A percentile compares a stretch with the other conserved stretches of the same genome.
phyloP scores from a whole-genome alignment of 1,284 basidiomycete species.

The Ceratobasidium theobromae region DNA sequence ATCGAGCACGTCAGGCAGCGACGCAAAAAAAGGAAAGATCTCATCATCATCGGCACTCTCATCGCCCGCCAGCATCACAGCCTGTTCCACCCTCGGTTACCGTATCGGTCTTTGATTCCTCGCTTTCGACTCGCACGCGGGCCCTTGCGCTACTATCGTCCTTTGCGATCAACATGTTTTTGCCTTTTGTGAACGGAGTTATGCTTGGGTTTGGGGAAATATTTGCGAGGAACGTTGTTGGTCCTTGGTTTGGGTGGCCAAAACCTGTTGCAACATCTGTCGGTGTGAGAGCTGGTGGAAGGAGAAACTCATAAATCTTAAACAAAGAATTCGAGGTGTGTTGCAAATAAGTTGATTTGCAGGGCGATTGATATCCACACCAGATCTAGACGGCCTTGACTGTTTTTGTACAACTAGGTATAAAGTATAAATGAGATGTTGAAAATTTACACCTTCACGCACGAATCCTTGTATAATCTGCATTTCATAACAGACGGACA shows the following conservation, averaged over 20 bases:
- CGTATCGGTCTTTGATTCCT: slow-evolving; percentile 73
- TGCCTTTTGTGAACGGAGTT: slow-evolving; percentile 96
- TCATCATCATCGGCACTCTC: slow-evolving; percentile 32
- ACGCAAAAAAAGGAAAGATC: slow-evolving; percentile 39
- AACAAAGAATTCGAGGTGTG: neutral
- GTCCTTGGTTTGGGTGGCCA: slow-evolving; percentile 56
- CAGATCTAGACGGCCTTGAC: no score
- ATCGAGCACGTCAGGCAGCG: slow-evolving; percentile 22
- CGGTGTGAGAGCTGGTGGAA: slow-evolving; percentile 7
- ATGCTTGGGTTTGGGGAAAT: slow-evolving; percentile 99
- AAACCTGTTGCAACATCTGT: slow-evolving; percentile 30
- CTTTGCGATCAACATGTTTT: slow-evolving; percentile 85
- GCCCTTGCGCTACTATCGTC: slow-evolving; percentile 75
- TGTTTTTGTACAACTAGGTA: no score
- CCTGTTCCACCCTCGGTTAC: slow-evolving; percentile 58
- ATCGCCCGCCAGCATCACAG: slow-evolving; percentile 38
- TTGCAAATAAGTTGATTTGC: no score
- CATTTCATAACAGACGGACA: slow-evolving; percentile 15
- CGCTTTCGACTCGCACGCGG: slow-evolving; percentile 64
- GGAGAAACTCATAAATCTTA: neutral
- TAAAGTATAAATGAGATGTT: no score
- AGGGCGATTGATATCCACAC: no score
- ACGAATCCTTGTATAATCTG: neutral
- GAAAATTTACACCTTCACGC: no score
- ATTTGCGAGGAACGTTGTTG: slow-evolving; percentile 85